phyloP scores from a whole-genome alignment of 805 yeast genomes.

The Yueomyces sp. region DNA sequence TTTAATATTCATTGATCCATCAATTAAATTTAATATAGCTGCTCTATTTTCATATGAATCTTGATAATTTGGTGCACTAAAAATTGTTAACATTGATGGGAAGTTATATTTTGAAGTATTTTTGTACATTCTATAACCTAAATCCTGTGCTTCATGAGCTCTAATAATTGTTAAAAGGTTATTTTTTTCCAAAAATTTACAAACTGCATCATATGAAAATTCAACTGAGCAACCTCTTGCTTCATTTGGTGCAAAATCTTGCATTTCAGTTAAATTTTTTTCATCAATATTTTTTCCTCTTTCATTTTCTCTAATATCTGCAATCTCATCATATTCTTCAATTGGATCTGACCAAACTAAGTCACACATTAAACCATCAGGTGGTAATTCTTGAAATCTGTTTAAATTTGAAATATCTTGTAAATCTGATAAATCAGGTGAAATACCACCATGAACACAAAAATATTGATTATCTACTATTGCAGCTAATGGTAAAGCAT shows the following conservation, averaged over 20 bases:
- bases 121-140: slow-evolving; percentile 83
- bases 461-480: slow-evolving; percentile 81
- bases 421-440: slow-evolving; percentile 59
- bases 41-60: slow-evolving; percentile 85
- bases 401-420: slow-evolving; percentile 52
- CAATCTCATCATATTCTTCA: slow-evolving; percentile 59
- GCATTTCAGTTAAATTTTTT: neutral
- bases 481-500: slow-evolving; percentile 77
- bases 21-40: slow-evolving; percentile 77
- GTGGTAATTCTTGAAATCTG: slow-evolving; percentile 79
- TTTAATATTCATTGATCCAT: slow-evolving; percentile 79
- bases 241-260: slow-evolving; percentile 40
- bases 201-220: slow-evolving; percentile 63
- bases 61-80: slow-evolving; percentile 84
- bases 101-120: slow-evolving; percentile 67
- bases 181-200: slow-evolving; percentile 58
- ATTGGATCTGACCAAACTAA: slow-evolving; percentile 86
- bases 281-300: slow-evolving; percentile 5
- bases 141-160: slow-evolving; percentile 92
- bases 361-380: slow-evolving; percentile 82
- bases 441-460: slow-evolving; percentile 87
- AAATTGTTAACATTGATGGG: slow-evolving; percentile 75
- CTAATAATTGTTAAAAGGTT: slow-evolving; percentile 64
- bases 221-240: slow-evolving; percentile 84
- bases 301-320: slow-evolving; percentile 20